These are phyloP conservation scores for Acacia concinna DNA, from an alignment of 331 rosid genomes.

Conservation along the genomic window DNA sequence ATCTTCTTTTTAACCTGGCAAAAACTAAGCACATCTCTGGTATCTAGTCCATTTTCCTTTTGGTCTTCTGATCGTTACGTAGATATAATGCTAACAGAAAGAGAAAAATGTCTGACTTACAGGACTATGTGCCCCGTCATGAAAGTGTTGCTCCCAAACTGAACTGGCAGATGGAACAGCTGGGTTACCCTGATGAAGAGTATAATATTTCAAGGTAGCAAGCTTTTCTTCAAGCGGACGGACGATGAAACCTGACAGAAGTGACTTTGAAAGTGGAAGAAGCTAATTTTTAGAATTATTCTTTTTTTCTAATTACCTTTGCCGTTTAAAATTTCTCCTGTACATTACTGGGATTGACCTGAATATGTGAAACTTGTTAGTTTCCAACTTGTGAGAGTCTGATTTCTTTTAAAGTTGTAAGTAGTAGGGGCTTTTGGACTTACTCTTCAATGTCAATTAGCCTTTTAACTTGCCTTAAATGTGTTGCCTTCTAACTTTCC, in stretches of 20 bases:
- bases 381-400: constrained; percentile 44
- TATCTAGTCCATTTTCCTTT: constrained; percentile 5
- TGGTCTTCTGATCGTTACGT: background rate
- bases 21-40: constrained; percentile 6
- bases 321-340: constrained; percentile 39
- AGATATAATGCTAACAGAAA: background rate
- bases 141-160: constrained; percentile 86
- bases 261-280: constrained; percentile 58
- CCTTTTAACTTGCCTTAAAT: constrained; percentile 17
- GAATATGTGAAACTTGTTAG: constrained; percentile 51
- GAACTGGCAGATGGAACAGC: constrained; percentile 85
- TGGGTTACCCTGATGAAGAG: constrained; percentile 72
- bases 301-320: background rate
- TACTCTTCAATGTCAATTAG: constrained; percentile 41
- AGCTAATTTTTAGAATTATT: constrained; percentile 52
- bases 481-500: background rate
- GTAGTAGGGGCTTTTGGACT: constrained; percentile 49
- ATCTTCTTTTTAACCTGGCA: background rate
- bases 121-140: constrained; percentile 93
- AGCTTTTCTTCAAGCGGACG: constrained; percentile 39
- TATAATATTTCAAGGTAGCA: constrained; percentile 78
- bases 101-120: constrained; percentile 14
- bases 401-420: constrained; percentile 50
- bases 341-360: constrained; percentile 73
- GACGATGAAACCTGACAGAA: constrained; percentile 35